Evolutionary conservation across 2,329 filamentous ascomycete genomes (phyloP), one percentile per base, ranked within the genome.

Genomic region (Claviceps sp.): DNA sequence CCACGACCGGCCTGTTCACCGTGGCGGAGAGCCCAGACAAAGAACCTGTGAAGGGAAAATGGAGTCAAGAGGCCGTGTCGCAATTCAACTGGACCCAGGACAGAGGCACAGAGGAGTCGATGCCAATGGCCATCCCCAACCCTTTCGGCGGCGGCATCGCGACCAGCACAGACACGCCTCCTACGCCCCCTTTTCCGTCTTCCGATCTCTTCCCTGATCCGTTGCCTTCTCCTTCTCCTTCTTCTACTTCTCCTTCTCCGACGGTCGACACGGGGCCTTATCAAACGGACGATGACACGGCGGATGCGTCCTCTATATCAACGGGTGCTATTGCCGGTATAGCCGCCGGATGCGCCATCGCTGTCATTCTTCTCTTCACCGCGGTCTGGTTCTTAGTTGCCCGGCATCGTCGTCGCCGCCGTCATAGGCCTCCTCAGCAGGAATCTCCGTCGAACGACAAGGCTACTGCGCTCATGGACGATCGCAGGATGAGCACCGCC

Each of bases 271-370:
- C 37, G 22, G 37, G 34, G 5, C 11, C 47, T 22, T 7, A 13
- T n/a, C 11, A 23, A n/a, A 16, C 17, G 11, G 26, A n/a, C 23
- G 20, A 6, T 22, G n/a, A 11, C 17, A 23, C 22, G 42, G n/a
- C 39, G 14, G 16, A 11, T 16, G 16, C 20, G n/a, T 60, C 66
- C 2, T 60, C 66, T 2, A 63, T 76, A 3, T 61, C 66, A 3
- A 63, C 60, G 0, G 74, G 72, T 23, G 71, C 72, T 50, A 72
- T 71, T 38, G 70, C 68, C 17, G 74, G 75, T 44, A 75, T 77
- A 38, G 72, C 67, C 29, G 65, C 76, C 2, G 74, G 66, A 6
- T 63, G 63, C 44, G 64, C 61, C 9, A 54, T 71, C 4, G 64
- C 63, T 5, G 66, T 66, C 13, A 59, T 77, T 6, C 58, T 68